phyloP scores from a whole-genome alignment of 257 asterid genomes.

The Nicotiana noctiflora region DNA sequence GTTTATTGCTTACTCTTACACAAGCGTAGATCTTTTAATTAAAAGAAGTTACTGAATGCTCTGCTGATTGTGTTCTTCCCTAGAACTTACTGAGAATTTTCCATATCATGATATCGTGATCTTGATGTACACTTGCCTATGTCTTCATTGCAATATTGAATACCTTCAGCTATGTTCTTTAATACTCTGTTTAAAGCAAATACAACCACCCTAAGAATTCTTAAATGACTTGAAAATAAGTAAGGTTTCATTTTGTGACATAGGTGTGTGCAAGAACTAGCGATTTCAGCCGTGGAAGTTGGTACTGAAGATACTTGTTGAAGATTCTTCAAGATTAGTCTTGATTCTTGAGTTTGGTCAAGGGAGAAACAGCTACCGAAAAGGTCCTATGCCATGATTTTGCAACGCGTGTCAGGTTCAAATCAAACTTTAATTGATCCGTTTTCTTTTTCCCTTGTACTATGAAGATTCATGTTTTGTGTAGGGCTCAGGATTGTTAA shows the following conservation, averaged over 20 bases:
- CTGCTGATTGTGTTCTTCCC: background rate
- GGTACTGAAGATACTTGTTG: background rate
- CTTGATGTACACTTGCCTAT: too few relatives aligned
- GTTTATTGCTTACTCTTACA: background rate
- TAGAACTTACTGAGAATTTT: background rate
- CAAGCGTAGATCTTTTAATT: background rate
- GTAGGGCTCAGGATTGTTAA: too few relatives aligned
- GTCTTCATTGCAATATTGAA: background rate
- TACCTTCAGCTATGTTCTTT: background rate
- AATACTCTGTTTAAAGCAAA: too few relatives aligned
- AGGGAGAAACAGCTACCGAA: background rate
- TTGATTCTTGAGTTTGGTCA: background rate
- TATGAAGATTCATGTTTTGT: too few relatives aligned
- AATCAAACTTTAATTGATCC: background rate
- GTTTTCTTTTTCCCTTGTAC: too few relatives aligned
- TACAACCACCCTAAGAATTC: background rate
- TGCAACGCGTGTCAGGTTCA: background rate
- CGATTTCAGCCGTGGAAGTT: background rate
- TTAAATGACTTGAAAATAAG: background rate
- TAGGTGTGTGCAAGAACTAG: background rate
- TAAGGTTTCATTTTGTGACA: background rate
- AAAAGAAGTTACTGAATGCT: too few relatives aligned
- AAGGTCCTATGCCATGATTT: background rate
- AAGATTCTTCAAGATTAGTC: background rate
- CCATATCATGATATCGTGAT: background rate